Evolutionary conservation across 768 basidiomycete species (phyloP), one percentile per base, ranked within the genome.

Genomic region (Nidularia sp.): DNA sequence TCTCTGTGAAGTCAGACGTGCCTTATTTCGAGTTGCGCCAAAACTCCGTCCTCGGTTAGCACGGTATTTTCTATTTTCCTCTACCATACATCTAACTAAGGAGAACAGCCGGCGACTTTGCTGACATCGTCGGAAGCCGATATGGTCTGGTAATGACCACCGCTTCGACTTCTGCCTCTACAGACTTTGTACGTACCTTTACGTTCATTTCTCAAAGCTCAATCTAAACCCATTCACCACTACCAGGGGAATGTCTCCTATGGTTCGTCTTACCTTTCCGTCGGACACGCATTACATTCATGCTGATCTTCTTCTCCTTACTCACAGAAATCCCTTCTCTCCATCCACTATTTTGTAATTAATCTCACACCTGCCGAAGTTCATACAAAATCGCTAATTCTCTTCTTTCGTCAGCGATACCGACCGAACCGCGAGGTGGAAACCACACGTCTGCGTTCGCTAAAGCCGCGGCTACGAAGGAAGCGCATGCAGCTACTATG

Each of bases 401-500:
- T 57, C 62, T 48, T 49, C 66, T 35, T n/a, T n/a, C n/a, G 59
- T 47, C 55, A 87, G 86, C 83, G 31, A 89, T 91, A 49, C 88
- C 88, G n/a, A 86, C 86, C 5, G 70, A 73, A 55, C 79, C 80
- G 5, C 70, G 78, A 48, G 88, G 87, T 41, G 84, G 83, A n/a
- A 91, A 91, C 60, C 89, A 91, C 59, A 89, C 89, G 1, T 72
- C 81, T 7, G 79, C 72, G 3, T 91, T 90, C 63, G 70, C 85
- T 18, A 66, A 70, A 49, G 75, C 89, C 25, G 84, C 87, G 29
- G 71, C 73, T 31, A 82, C 77, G 42, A 60, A 68, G 39, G 79
- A 81, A 54, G 89, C 89, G 10, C 89, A 90, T 60, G 72, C 72
- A 44, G 73, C 74, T 18, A 80, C 80, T 32, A 75, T 91, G 63